Conservation (phyloP, 164 flowering plant genomes). For the Hamamelis virginiana region DNA sequence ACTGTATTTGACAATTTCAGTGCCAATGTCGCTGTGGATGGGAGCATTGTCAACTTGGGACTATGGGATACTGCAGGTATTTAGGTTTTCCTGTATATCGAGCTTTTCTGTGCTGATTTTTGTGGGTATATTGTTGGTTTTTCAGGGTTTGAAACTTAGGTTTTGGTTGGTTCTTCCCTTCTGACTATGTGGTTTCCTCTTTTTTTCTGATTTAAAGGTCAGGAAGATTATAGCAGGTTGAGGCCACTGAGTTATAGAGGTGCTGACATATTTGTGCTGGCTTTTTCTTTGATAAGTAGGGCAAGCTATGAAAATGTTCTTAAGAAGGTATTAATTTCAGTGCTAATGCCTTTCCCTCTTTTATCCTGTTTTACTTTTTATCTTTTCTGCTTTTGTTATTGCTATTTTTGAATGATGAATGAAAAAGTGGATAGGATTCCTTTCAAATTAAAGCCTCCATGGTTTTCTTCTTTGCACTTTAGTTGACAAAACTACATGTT, state of each 20-base stretch:
- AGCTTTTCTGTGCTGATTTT: neutral
- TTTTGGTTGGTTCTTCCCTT: neutral
- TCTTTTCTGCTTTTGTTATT: conserved; percentile 5
- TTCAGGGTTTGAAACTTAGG: neutral
- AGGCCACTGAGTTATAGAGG: conserved; percentile 99
- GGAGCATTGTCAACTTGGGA: conserved; percentile 92
- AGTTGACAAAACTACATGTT: neutral
- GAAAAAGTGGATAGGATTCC: conserved; percentile 20
- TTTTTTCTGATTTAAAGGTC: conserved; percentile 54
- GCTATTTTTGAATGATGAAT: conserved; percentile 7
- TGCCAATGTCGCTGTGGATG: conserved; percentile 97
- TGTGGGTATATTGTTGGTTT: neutral
- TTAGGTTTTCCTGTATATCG: neutral
- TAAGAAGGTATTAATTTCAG: conserved; percentile 68
- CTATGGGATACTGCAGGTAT: conserved; percentile 99
- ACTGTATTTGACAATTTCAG: conserved; percentile 98
- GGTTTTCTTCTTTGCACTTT: conserved; percentile 9
- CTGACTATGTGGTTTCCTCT: neutral
- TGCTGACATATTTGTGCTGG: conserved; percentile 93
- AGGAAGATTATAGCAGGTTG: conserved; percentile 97
- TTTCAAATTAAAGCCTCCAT: conserved; percentile 7
- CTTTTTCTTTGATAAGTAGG: conserved; percentile 91
- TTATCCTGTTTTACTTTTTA: conserved; percentile 1
- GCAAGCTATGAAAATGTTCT: conserved; percentile 99
- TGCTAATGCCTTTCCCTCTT: neutral